phyloP scores from a whole-genome alignment of 371 early-diverging fungal species.

The Mortierella sp. region DNA sequence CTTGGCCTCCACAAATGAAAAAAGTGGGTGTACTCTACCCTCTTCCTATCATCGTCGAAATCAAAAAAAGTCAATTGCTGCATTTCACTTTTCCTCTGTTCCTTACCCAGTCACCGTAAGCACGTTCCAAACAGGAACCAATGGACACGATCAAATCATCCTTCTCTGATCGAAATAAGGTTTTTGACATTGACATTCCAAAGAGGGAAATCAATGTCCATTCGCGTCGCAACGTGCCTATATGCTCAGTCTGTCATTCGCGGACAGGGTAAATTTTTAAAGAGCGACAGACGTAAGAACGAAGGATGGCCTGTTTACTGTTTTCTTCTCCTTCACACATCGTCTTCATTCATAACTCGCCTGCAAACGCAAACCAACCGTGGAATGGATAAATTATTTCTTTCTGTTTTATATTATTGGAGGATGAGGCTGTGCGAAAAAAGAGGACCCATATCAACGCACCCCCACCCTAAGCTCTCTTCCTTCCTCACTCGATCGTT shows the following conservation, averaged over 20 bases:
- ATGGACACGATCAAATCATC: background rate
- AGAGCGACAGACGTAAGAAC: background rate
- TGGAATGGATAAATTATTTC: background rate
- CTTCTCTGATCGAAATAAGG: background rate
- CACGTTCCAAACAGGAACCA: background rate
- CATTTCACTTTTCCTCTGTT: background rate
- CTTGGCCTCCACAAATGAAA: background rate
- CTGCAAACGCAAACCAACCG: no score
- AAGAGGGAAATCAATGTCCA: conserved; percentile 6
- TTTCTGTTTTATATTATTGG: background rate
- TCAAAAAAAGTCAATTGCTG: background rate
- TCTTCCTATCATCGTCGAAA: background rate
- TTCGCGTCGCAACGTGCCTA: background rate
- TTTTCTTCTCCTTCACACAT: no score
- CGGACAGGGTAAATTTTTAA: background rate
- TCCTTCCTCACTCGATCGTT: no score
- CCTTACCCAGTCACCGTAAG: background rate
- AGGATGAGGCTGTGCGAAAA: no score
- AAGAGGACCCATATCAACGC: no score
- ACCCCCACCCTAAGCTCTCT: no score
- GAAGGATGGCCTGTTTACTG: background rate
- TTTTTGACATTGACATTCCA: background rate
- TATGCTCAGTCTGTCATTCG: background rate
- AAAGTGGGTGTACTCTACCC: background rate
- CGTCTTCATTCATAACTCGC: no score